Evolutionary conservation across 257 asterid genomes (phyloP).

Genomic region (Fraxinus pennsylvanica): DNA sequence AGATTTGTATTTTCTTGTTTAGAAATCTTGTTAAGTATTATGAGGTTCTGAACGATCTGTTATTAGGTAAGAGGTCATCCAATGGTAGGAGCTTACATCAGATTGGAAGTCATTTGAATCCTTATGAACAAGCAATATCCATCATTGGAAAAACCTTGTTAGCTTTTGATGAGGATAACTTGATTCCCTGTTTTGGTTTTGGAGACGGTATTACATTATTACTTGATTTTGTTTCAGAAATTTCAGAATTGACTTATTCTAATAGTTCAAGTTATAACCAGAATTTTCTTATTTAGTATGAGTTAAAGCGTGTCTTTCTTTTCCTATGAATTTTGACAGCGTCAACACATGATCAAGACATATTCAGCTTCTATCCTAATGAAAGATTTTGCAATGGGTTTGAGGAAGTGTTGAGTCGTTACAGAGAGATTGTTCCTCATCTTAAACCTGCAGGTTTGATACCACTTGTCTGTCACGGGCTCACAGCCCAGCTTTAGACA

Average conservation of each 20-base stretch:
- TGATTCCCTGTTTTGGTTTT: conserved; percentile 58
- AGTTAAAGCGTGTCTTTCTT: neutral
- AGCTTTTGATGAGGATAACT: conserved; percentile 56
- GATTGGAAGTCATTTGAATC: conserved; percentile 45
- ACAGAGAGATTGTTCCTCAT: conserved; percentile 70
- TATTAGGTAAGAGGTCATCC: conserved; percentile 44
- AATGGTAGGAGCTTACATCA: conserved; percentile 49
- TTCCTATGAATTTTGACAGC: conserved; percentile 44
- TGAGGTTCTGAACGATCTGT: conserved; percentile 7
- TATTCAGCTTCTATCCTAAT: conserved; percentile 76
- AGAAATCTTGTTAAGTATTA: neutral
- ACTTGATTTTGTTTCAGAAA: conserved; percentile 9
- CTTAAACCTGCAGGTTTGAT: conserved; percentile 74
- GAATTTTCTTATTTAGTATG: neutral
- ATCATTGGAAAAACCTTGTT: conserved; percentile 60
- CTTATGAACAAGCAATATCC: conserved; percentile 58
- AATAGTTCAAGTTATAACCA: too few relatives aligned
- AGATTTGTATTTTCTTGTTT: neutral
- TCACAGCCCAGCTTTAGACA: neutral
- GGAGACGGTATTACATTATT: conserved; percentile 45
- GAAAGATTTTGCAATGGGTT: conserved; percentile 73
- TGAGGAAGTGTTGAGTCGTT: conserved; percentile 73
- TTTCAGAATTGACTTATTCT: conserved; percentile 1
- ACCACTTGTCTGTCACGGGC: conserved; percentile 16
- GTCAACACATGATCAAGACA: conserved; percentile 85